phyloP scores from a whole-genome alignment of 306 rosid species.

The Rubus idaeus region DNA sequence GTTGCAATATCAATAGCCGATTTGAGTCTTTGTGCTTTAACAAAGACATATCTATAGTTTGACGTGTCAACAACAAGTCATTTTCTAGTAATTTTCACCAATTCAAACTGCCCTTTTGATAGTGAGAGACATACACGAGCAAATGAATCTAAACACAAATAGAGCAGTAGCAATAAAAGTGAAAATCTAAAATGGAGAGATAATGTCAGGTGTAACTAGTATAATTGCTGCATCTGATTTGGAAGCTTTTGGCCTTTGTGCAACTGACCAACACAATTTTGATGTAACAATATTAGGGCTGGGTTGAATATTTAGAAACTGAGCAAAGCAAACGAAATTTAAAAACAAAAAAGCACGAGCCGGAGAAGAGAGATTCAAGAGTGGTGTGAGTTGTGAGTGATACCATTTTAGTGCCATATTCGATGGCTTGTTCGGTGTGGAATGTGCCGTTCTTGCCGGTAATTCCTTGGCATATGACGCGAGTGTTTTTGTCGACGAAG shows the following conservation, averaged over 20 bases:
- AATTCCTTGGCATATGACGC: slow-evolving; percentile 97
- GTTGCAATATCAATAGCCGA: background rate
- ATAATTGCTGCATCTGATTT: background rate
- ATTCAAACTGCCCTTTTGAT: background rate
- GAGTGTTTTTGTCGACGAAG: slow-evolving; percentile 93
- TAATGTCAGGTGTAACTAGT: background rate
- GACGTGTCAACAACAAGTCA: background rate
- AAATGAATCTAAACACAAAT: slow-evolving; percentile 1
- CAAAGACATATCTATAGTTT: background rate
- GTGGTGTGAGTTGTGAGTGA: background rate
- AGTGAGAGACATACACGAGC: background rate
- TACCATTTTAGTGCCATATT: slow-evolving; percentile 98
- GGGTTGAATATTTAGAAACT: background rate
- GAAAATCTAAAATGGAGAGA: background rate
- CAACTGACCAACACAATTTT: background rate
- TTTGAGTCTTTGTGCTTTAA: background rate
- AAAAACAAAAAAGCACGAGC: background rate
- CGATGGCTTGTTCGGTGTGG: slow-evolving; percentile 97
- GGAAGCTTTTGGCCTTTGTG: background rate
- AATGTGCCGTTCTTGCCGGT: slow-evolving; percentile 95
- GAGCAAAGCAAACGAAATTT: background rate
- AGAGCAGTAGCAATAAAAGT: background rate
- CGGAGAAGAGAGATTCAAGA: background rate
- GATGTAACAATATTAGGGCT: background rate
- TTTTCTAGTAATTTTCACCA: background rate